Evolutionary conservation across 306 rosid species (phyloP), one percentile per base, ranked within the genome.

Genomic region (Rosa lucieae): DNA sequence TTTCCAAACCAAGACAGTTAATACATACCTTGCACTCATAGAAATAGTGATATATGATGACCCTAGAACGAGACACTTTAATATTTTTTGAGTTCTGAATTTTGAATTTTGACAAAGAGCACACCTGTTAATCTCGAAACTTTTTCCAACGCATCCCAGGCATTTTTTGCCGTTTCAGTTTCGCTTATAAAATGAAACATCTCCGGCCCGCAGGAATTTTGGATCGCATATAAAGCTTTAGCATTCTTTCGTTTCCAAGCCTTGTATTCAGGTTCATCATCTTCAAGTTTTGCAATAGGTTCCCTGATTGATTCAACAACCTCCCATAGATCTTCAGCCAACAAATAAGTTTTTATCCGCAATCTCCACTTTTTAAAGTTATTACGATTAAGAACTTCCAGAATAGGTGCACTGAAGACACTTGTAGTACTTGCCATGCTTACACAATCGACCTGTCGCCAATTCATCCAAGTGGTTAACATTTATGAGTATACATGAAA

Each of bases 181-280:
- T 15, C 0, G 1, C 8, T 12, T 47, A 79, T 47, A 2, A 21
- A 48, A 32, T 1, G 56, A 37, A 6, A 61, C 44, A 21, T 15
- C 2, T 35, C 44, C 2, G 1, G 0, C 2, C 72, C 72, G 20
- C 82, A 79, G 2, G 78, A 72, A 40, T 3, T 79, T 32, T 62
- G 55, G 8, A 79, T 79, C 9, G 29, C 78, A 8, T 79, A 77
- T 2, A 79, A 46, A 47, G 82, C 67, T 9, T n/a, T 15, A 4
- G 56, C 73, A 49, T 79, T 63, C 55, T n/a, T 79, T 21, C 0
- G 48, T 17, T 0, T 15, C 77, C 77, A 71, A 26, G 9, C 0
- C 3, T 52, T 10, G 0, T 15, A 51, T 32, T 49, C 5, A 0
- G 10, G 14, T 1, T 11, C 17, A 4, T 11, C 20, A 29, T 20